phyloP scores from a whole-genome alignment of 2,329 filamentous ascomycete species.

The Aspergillus brasiliensis region DNA sequence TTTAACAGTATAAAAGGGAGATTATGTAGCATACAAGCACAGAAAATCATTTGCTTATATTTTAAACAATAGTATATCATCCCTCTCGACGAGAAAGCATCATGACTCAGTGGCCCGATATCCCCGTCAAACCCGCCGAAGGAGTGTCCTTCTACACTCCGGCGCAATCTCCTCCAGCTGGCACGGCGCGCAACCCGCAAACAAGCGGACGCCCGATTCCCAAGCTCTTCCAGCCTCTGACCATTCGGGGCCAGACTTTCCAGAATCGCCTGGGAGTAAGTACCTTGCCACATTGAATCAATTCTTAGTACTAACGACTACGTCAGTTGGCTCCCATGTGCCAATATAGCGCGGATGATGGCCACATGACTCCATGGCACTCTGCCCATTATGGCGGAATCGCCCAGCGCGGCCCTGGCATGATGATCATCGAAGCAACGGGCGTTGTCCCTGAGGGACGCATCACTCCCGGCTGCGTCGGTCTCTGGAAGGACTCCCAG shows the following conservation, averaged over 20 bases:
- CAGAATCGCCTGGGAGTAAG: slow-evolving; percentile 47
- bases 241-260: slow-evolving; percentile 60
- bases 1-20: too few relatives aligned
- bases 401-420: slow-evolving; percentile 70
- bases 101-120: slow-evolving; percentile 36
- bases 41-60: too few relatives aligned
- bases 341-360: slow-evolving; percentile 68
- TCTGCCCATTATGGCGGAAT: slow-evolving; percentile 80
- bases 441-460: slow-evolving; percentile 73
- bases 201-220: slow-evolving; percentile 46
- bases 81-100: too few relatives aligned
- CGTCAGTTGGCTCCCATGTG: slow-evolving; percentile 58
- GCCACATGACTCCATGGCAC: slow-evolving; percentile 79
- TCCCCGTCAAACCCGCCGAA: slow-evolving; percentile 38
- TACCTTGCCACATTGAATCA: too few relatives aligned
- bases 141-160: slow-evolving; percentile 48
- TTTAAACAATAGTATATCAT: too few relatives aligned
- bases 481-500: slow-evolving; percentile 82
- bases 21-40: too few relatives aligned
- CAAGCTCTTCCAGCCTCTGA: slow-evolving; percentile 62
- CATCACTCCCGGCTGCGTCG: slow-evolving; percentile 64
- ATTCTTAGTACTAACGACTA: too few relatives aligned
- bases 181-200: slow-evolving; percentile 45
- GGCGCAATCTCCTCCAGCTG: slow-evolving; percentile 39
- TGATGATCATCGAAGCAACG: slow-evolving; percentile 80